phyloP scores from a whole-genome alignment of 108 stramenopile genomes.

The Pseudonitzschia delicatissima region DNA sequence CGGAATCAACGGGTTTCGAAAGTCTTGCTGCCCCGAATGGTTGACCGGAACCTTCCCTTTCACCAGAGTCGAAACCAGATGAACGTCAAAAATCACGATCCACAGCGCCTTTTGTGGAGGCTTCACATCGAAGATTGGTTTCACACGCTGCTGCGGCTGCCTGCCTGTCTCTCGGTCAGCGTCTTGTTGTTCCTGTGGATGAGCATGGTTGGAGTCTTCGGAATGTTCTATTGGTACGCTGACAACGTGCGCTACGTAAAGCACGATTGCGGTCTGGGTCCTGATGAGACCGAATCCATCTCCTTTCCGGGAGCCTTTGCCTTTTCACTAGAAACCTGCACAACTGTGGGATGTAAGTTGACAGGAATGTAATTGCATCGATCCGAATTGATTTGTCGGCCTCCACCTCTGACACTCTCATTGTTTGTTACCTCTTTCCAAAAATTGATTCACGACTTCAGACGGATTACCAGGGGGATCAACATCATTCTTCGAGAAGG shows the following conservation, averaged over 20 bases:
- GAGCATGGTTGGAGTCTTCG: slow-evolving; percentile 55
- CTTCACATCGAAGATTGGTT: slow-evolving; percentile 70
- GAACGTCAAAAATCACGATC: slow-evolving; percentile 29
- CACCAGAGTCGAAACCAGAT: slow-evolving; percentile 55
- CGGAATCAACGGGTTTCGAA: background rate
- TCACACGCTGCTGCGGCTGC: slow-evolving; percentile 64
- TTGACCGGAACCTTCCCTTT: slow-evolving; percentile 61
- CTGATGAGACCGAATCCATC: slow-evolving; percentile 17
- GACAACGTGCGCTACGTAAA: slow-evolving; percentile 33
- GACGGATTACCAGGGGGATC: slow-evolving; percentile 45
- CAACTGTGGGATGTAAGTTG: slow-evolving; percentile 67
- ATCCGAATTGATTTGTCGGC: background rate
- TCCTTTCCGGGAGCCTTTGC: slow-evolving; percentile 60
- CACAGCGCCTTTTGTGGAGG: background rate
- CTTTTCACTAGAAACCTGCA: slow-evolving; percentile 76
- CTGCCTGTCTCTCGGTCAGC: slow-evolving; percentile 31
- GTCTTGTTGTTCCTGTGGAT: slow-evolving; percentile 65
- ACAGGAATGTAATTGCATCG: background rate
- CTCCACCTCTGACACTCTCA: background rate
- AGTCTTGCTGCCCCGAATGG: slow-evolving; percentile 48
- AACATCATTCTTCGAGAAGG: slow-evolving; percentile 73
- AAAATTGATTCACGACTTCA: too few relatives aligned
- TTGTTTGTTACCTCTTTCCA: background rate
- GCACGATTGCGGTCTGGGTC: slow-evolving; percentile 61
- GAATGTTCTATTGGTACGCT: slow-evolving; percentile 48